These are phyloP conservation scores for Sinapis alba DNA, from an alignment of 441 rosid species.

Conservation along the genomic window DNA sequence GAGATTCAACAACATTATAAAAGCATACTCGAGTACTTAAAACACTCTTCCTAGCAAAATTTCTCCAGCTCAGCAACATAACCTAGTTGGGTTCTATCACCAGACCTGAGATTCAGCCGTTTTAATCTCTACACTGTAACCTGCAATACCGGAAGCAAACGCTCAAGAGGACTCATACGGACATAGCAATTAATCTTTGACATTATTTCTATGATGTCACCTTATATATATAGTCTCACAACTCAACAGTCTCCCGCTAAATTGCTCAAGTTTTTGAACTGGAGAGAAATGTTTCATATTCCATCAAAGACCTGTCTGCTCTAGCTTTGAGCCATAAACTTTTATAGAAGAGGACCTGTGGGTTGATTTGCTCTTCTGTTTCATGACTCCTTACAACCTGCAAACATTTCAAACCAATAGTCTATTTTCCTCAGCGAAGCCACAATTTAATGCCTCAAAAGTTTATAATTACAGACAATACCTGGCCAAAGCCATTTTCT, in stretches of 20 bases:
- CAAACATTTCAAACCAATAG: conserved; percentile 20
- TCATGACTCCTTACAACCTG: conserved; percentile 33
- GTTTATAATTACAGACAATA: not conserved
- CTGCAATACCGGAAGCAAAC: conserved; percentile 21
- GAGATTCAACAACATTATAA: not conserved
- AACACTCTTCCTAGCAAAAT: conserved; percentile 1
- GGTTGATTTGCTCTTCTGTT: conserved; percentile 29
- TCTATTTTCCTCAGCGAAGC: not conserved
- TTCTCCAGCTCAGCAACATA: not conserved
- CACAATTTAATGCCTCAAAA: not conserved
- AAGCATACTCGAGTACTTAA: not conserved
- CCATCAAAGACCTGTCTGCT: conserved; percentile 41
- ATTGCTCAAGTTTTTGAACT: conserved; percentile 18
- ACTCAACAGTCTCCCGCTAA: not conserved
- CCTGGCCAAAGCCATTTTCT: conserved; percentile 33
- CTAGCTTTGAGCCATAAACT: conserved; percentile 45
- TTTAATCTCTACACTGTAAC: conserved; percentile 7
- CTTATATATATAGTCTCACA: conserved; percentile 8
- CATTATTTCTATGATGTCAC: conserved; percentile 18
- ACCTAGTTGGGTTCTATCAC: not conserved
- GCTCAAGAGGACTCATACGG: not conserved
- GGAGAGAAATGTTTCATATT: conserved; percentile 33
- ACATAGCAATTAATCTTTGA: not conserved
- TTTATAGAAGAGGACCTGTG: conserved; percentile 36
- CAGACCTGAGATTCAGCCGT: conserved; percentile 10